Percentiles rank a stretch among this genome's conserved stretches.
phyloP scores from a whole-genome alignment of 1,284 basidiomycete species.

The Fomitopsis betulina region DNA sequence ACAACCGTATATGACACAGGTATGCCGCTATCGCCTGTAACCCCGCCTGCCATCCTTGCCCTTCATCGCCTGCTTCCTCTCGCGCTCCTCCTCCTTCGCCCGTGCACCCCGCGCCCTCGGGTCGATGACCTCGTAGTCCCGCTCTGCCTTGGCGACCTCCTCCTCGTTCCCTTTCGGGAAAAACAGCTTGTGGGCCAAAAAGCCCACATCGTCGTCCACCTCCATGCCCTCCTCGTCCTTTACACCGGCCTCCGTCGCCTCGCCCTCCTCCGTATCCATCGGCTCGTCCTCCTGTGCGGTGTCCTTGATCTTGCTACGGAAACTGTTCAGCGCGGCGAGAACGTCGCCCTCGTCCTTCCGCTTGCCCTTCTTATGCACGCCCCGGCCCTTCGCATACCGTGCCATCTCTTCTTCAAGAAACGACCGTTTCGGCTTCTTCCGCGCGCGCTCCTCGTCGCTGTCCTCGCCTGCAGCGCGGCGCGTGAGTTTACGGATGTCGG shows the following conservation, averaged over 20 bases:
- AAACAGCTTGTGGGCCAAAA: constrained; percentile 71
- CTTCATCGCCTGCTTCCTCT: constrained; percentile 47
- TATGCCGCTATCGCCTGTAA: constrained; percentile 18
- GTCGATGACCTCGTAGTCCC: constrained; percentile 89
- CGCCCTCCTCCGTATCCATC: constrained; percentile 24
- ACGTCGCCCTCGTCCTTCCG: constrained; percentile 74
- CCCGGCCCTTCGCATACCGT: constrained; percentile 69
- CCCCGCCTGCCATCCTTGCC: constrained; percentile 25
- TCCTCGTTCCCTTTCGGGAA: constrained; percentile 79
- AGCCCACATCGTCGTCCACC: constrained; percentile 78
- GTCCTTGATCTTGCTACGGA: constrained; percentile 64
- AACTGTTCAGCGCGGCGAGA: constrained; percentile 65
- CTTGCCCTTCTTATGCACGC: constrained; percentile 56
- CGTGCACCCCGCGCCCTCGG: constrained; percentile 64
- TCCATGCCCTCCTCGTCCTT: constrained; percentile 60
- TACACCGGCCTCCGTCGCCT: constrained; percentile 12
- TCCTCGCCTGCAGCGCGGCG: constrained; percentile 45
- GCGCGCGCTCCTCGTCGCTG: constrained; percentile 52
- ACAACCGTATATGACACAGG: not conserved
- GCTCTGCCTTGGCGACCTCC: constrained; percentile 75
- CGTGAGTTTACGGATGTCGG: constrained; percentile 75
- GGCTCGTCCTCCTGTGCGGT: constrained; percentile 26
- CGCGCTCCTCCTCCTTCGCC: constrained; percentile 71
- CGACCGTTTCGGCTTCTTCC: constrained; percentile 64
- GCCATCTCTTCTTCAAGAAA: constrained; percentile 76